Evolutionary conservation across 192 early-diverging fungal genomes (phyloP).

Genomic region (Coemansia reversa): DNA sequence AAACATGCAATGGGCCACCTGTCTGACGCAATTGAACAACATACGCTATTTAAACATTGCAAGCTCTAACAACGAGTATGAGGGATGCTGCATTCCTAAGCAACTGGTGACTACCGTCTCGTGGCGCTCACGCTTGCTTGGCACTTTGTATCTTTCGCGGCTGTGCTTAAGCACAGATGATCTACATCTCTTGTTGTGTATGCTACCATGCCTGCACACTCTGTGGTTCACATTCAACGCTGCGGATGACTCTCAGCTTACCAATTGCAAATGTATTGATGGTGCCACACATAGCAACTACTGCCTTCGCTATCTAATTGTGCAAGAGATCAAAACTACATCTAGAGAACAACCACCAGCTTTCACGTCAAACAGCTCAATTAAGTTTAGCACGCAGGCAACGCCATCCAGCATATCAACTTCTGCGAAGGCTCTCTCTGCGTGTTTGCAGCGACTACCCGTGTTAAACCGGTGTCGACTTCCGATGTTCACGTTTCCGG

Average conservation of each 20-base stretch:
- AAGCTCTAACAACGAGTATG: conserved; percentile 50
- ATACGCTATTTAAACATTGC: conserved; percentile 41
- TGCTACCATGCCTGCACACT: conserved; percentile 37
- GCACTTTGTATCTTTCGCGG: conserved; percentile 39
- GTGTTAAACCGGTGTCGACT: conserved; percentile 37
- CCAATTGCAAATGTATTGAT: neutral
- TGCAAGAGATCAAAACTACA: conserved; percentile 20
- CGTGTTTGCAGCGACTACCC: conserved; percentile 23
- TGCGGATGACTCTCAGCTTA: neutral
- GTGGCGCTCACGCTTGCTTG: conserved; percentile 28
- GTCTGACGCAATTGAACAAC: conserved; percentile 14
- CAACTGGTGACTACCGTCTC: conserved; percentile 15
- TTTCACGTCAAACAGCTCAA: neutral
- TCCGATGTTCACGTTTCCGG: conserved; percentile 53
- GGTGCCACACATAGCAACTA: neutral
- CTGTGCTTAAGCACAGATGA: conserved; percentile 17
- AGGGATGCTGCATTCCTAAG: conserved; percentile 35
- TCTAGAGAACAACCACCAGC: neutral
- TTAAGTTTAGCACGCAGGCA: neutral
- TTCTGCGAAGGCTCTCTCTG: conserved; percentile 12
- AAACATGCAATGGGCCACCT: conserved; percentile 33
- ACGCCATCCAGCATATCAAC: neutral
- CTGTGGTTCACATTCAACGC: conserved; percentile 49
- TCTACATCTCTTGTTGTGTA: conserved; percentile 17
- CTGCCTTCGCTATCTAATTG: conserved; percentile 34